phyloP scores from a whole-genome alignment of 2,329 filamentous ascomycete genomes.

The Claviceps humidiphila region DNA sequence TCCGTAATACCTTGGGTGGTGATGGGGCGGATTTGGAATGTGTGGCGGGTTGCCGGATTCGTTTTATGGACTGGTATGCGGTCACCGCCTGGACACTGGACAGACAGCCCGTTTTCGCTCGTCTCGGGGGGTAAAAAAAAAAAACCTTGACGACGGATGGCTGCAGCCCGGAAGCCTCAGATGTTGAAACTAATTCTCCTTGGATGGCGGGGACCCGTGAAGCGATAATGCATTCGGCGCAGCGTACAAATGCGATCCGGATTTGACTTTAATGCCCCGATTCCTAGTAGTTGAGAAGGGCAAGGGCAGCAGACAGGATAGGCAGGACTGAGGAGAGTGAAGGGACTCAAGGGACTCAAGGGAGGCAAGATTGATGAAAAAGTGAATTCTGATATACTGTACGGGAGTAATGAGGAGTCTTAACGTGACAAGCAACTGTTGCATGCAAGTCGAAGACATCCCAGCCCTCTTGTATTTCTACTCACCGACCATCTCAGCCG shows the following conservation, averaged over 20 bases:
- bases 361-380: background rate
- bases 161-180: background rate
- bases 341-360: background rate
- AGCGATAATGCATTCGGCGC: background rate
- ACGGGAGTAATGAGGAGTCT: too few relatives aligned
- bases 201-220: background rate
- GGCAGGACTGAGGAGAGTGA: background rate
- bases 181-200: background rate
- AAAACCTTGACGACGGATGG: background rate
- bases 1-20: conserved; percentile 1
- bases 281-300: background rate
- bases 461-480: conserved; percentile 9
- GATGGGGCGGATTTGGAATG: conserved; percentile 2
- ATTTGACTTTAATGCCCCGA: background rate
- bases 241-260: background rate
- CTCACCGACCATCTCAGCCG: conserved; percentile 3
- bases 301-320: background rate
- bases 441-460: conserved; percentile 4
- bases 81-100: background rate
- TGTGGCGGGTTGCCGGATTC: conserved; percentile 4
- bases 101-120: conserved; percentile 4
- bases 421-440: background rate
- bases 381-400: background rate
- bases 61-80: conserved; percentile 4
- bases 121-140: background rate